Evolutionary conservation across 495 filamentous ascomycete genomes (phyloP), one percentile per base, ranked within the genome.

Genomic region (Penicillium simplicissimum): DNA sequence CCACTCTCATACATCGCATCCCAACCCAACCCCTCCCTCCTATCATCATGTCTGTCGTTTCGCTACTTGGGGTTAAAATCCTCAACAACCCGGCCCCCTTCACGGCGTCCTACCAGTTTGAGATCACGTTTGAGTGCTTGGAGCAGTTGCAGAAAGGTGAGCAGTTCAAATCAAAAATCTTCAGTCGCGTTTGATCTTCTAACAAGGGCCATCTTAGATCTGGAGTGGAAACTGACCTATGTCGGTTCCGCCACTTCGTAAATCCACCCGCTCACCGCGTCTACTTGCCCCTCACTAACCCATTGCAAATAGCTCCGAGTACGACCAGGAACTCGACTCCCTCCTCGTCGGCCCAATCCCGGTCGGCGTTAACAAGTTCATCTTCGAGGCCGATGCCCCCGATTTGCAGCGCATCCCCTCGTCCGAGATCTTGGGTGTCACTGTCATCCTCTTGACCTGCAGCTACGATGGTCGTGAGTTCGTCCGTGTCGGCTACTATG

Each of bases 201-300:
- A 35, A 37, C 33, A 23, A 7, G 0, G 7, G n/a, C 15, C n/a
- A 36, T 14, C 31, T 49, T 65, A 97, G 95, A 98, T 81, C 86
- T 98, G 63, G 95, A 98, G 80, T 98, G 95, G 94, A 98, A 98
- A 76, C 82, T 98, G 67, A 98, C 93, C 72, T 98, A 98, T 70
- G 95, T 98, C 71, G 95, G 95, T 67, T 98, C 95, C 66, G 95
- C 95, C 43, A 96, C 92, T 60, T 97, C 93, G 88, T 96, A 85
- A 79, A 88, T 81, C 60, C 35, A 45, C 57, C 48, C 37, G 36
- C 40, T 61, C 62, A 51, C 42, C 28, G 21, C 31, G 52, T 33
- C 2, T 9, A 33, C 23, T 36, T 40, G n/a, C 53, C 45, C 40
- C 58, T 68, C 62, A 77, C 69, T 70, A 52, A 71, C 64, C 6